Conservation (phyloP, 1,284 basidiomycete species). For the Cutaneotrichosporon cyanovorans region DNA sequence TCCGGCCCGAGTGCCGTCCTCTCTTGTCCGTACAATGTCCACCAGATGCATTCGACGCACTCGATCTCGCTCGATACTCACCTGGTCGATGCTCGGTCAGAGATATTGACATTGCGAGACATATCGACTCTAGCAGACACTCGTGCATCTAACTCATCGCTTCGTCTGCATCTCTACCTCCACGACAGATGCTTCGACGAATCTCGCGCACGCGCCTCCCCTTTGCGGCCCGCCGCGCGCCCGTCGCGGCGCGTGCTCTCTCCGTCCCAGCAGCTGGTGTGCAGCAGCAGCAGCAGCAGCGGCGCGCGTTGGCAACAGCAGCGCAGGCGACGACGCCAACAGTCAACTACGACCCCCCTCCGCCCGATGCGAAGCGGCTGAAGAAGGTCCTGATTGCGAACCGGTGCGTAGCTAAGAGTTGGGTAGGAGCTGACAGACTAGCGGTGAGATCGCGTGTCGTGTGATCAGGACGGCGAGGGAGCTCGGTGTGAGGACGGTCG, state of each 20-base stretch:
- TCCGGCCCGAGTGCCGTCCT: too few relatives aligned
- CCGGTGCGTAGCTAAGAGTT: conserved; percentile 46
- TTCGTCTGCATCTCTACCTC: too few relatives aligned
- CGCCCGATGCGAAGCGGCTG: conserved; percentile 19
- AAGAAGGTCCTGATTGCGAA: conserved; percentile 80
- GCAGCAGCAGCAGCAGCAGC: background rate
- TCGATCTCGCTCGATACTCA: too few relatives aligned
- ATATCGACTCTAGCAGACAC: too few relatives aligned
- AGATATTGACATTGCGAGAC: too few relatives aligned
- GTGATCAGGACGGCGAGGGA: conserved; percentile 83
- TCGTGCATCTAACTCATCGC: too few relatives aligned
- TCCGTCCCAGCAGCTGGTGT: background rate
- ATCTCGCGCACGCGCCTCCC: conserved; percentile 7
- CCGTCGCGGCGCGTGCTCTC: conserved; percentile 4
- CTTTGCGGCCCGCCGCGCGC: conserved; percentile 1
- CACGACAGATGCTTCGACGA: conserved; percentile 3
- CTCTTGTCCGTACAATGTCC: too few relatives aligned
- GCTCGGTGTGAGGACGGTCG: conserved; percentile 82
- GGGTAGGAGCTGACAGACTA: conserved; percentile 4
- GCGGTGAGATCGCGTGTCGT: conserved; percentile 87
- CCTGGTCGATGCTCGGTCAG: too few relatives aligned
- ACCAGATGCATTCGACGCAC: too few relatives aligned
- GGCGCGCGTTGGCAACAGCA: conserved; percentile 4
- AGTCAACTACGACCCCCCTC: background rate
- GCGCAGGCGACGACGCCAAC: conserved; percentile 3